Percentiles rank a stretch among this genome's conserved stretches.
These are phyloP conservation scores for Phytopythium ostracodes DNA, from an alignment of 352 stramenopile genomes.

Conservation along the genomic window DNA sequence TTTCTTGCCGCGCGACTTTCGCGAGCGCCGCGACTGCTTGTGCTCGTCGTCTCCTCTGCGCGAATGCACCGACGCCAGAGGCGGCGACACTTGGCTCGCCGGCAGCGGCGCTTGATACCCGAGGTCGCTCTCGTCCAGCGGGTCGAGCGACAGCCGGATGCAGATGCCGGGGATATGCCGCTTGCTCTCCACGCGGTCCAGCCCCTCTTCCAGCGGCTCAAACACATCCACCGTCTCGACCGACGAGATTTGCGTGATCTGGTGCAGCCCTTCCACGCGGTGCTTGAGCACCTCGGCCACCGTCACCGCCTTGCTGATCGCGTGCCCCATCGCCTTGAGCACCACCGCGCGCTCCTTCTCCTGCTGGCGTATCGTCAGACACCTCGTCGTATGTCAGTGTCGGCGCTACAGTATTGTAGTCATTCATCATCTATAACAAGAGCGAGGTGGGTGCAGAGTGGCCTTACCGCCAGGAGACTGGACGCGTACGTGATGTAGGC, in stretches of 20 bases:
- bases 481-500: slow-evolving; percentile 82
- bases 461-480: slow-evolving; percentile 56
- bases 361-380: slow-evolving; percentile 14
- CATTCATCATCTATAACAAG: not conserved
- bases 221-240: slow-evolving; percentile 82
- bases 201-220: slow-evolving; percentile 79
- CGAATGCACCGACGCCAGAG: slow-evolving; percentile 28
- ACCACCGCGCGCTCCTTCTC: slow-evolving; percentile 58
- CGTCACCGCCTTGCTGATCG: slow-evolving; percentile 83
- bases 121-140: slow-evolving; percentile 46
- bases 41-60: slow-evolving; percentile 7
- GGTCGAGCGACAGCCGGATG: slow-evolving; percentile 68
- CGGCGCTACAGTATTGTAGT: too few relatives aligned
- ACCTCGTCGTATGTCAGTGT: not conserved
- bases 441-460: too few relatives aligned
- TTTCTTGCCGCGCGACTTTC: slow-evolving; percentile 9
- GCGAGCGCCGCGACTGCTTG: slow-evolving; percentile 8
- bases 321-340: slow-evolving; percentile 80
- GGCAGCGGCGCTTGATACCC: slow-evolving; percentile 77
- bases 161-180: slow-evolving; percentile 72
- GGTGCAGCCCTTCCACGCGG: slow-evolving; percentile 61
- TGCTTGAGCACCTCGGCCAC: slow-evolving; percentile 85
- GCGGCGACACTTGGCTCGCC: slow-evolving; percentile 39
- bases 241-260: slow-evolving; percentile 75
- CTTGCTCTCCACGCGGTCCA: slow-evolving; percentile 73